Base-by-base conservation (phyloP, 1,284 basidiomycete genomes). In the Austroboletus sp. region DNA sequence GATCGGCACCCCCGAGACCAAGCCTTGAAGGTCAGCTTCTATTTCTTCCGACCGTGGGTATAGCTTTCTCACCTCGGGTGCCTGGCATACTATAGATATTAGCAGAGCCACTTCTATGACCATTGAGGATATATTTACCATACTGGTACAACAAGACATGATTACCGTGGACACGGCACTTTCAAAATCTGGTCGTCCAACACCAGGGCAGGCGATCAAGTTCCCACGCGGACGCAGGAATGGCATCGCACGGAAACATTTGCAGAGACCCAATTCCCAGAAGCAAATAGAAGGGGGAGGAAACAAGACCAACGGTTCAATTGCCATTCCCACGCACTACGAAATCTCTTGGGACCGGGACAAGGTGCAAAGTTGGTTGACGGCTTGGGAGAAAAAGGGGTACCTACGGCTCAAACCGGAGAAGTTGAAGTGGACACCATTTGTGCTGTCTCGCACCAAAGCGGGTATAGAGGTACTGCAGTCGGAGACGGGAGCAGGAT, bases 401-500 rank as follows among this genome's bases (percentile, higher is more conserved):
- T 88, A 94, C 59, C 61, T 94, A 50, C 78, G 70, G 56, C 74
- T 98, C 42, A 80, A 79, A 52, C 83, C 92, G 0, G 90, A 94
- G 58, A 84, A 84, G 63, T 75, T 98, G 51, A 92, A 91, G 60
- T 98, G 96, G 89, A 93, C 85, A 51, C 95, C 95, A 5, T 98
- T 96, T 70, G 70, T 96, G 33, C 67, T 93, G 31, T 73, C 83
- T 6, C 69, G 82, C 50, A 73, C 70, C 34, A 70, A 70, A 57
- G 74, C 74, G 53, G 69, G 70, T 36, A 69, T 69, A 29, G 62
- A 65, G 27, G 44, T 64, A 16, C 48, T 67, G 46, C 66, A 67
- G 37, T 49, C 53, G 38, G 62, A 63, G 42, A 44, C 57, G 19
- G 47, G 53, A 8, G 40, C 53, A 5, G 54, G 48, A 38, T 56